A percentile compares a stretch with the other conserved stretches of the same genome.
Evolutionary conservation across 1,139 yeast species (phyloP).

Genomic region (Lodderomyces elongisporus): DNA sequence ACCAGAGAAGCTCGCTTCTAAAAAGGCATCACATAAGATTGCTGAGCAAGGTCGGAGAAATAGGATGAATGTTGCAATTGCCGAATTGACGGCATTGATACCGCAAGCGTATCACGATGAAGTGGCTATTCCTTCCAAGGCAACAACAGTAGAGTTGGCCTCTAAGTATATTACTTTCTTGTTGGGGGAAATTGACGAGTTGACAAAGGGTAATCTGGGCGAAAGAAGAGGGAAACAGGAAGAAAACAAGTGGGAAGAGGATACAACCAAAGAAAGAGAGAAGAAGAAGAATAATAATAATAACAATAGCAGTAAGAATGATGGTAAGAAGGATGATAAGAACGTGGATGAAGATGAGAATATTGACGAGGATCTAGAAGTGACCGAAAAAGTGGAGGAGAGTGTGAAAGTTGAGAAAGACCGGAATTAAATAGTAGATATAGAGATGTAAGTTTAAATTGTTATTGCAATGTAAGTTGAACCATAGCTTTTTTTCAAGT

Average conservation of each 20-base stretch:
- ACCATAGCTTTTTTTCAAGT: no score
- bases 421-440: no score
- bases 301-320: not conserved
- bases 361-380: not conserved
- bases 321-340: not conserved
- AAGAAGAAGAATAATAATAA: not conserved
- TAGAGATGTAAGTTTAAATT: no score
- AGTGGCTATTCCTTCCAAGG: slow-evolving; percentile 71
- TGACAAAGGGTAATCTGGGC: slow-evolving; percentile 3
- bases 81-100: slow-evolving; percentile 63
- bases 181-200: slow-evolving; percentile 8
- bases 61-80: slow-evolving; percentile 81
- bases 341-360: not conserved
- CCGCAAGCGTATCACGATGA: slow-evolving; percentile 60
- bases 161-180: slow-evolving; percentile 60
- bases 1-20: slow-evolving; percentile 35
- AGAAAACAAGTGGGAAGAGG: no score
- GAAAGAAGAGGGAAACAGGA: slow-evolving; percentile 1
- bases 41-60: slow-evolving; percentile 97
- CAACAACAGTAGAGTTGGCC: slow-evolving; percentile 91
- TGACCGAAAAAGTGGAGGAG: not conserved
- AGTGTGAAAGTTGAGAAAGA: not conserved
- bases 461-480: no score
- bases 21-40: slow-evolving; percentile 79
- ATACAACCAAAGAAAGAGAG: no score